Conservation (phyloP, 208 protist genomes). For the Acanthamoeba royreba region DNA sequence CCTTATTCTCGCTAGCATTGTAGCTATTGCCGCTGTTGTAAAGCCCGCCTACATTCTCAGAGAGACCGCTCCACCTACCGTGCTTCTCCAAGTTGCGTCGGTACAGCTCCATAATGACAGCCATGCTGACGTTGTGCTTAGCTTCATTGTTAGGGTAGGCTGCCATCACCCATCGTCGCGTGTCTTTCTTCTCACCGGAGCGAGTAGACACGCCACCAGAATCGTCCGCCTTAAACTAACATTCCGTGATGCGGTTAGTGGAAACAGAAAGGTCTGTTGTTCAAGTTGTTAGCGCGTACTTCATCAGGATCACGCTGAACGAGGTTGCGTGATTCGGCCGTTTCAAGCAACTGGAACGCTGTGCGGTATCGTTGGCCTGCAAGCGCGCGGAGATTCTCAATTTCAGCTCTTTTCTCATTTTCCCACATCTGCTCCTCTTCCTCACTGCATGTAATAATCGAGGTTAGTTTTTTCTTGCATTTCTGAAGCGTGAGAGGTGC, state of each 20-base stretch:
- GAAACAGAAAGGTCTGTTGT: not conserved
- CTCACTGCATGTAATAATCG: not conserved
- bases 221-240: not conserved
- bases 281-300: not conserved
- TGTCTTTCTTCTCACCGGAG: not conserved
- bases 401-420: not conserved
- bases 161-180: not conserved
- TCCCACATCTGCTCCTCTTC: not conserved
- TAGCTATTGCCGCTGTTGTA: not conserved
- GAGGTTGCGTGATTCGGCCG: not conserved
- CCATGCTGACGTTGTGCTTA: conserved; percentile 12
- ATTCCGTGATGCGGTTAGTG: not conserved
- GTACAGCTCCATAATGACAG: conserved; percentile 15
- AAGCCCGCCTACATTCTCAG: not conserved
- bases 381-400: not conserved
- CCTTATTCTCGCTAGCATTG: not conserved
- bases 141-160: not conserved
- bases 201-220: not conserved
- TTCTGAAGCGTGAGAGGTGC: not conserved
- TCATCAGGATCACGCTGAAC: not conserved
- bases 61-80: not conserved
- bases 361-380: conserved; percentile 12
- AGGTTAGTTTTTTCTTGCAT: not conserved
- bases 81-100: not conserved
- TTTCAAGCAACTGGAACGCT: conserved; percentile 19